Base-by-base conservation (phyloP, 2,329 filamentous ascomycete genomes). In the Aspergillus sp. region DNA sequence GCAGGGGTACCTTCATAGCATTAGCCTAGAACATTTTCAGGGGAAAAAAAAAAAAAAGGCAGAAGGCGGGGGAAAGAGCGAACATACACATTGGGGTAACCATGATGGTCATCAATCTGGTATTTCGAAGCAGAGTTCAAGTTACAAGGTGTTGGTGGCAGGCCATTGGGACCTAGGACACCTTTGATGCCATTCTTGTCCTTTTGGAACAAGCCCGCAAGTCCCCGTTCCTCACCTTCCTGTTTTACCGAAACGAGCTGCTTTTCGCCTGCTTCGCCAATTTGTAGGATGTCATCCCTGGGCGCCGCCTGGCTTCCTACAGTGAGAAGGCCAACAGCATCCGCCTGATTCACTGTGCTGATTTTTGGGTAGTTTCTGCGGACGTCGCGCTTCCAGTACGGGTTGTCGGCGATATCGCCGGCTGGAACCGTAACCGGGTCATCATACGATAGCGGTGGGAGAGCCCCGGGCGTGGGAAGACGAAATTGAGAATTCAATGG, bases 401-500 rank as follows among this genome's bases (percentile, higher is more conserved):
- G 86, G 79, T 96, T 96, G 75, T 93, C 90, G 68, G 91, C 91
- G 68, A 96, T 87, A 74, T 96, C 91, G 65, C 84, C 90, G 2
- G 91, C 90, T n/a, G 91, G 91, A 0, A 89, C 59, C 14, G 91
- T 96, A 59, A 93, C 89, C 21, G 90, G 90, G 73, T 96, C 91
- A 74, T 90, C 86, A 80, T 93, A 95, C 59, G 76, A 76, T 57
- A 84, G 78, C 37, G 91, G 90, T 68, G 91, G 87, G 69, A 86
- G 80, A 65, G 80, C 82, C 64, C 90, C 91, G 9, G 90, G 95
- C 50, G 93, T 79, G 59, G 95, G 95, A 78, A 90, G 89, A 68
- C 95, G 93, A 84, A 85, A 97, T 80, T 93, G 88, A 41, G 92
- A 87, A 84, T 98, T 98, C 70, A 99, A 81, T 47, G 95, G 95